These are phyloP conservation scores for Skeletonema costatum DNA, from an alignment of 108 stramenopile species.

Conservation along the genomic window DNA sequence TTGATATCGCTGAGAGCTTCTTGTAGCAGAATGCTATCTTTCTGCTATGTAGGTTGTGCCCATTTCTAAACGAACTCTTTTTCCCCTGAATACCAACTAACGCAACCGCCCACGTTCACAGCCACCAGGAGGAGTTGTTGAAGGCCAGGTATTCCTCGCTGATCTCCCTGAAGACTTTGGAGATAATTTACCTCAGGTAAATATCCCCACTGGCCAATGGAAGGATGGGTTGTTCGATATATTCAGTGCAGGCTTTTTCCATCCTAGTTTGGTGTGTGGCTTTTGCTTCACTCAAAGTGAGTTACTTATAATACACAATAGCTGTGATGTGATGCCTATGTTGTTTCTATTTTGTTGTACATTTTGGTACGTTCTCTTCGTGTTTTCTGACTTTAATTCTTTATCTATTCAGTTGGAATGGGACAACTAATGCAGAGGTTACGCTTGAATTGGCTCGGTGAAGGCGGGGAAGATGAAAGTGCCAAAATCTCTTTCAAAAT, in stretches of 20 bases:
- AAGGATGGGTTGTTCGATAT: constrained; percentile 79
- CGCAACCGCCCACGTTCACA: background rate
- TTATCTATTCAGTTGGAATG: constrained; percentile 53
- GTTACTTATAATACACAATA: background rate
- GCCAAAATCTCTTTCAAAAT: constrained; percentile 73
- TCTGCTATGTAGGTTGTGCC: background rate
- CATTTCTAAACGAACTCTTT: background rate
- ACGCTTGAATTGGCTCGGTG: constrained; percentile 82
- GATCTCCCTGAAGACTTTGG: constrained; percentile 57
- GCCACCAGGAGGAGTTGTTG: constrained; percentile 74
- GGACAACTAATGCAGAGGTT: constrained; percentile 85
- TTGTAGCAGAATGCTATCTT: background rate
- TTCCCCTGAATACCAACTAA: background rate
- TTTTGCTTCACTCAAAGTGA: constrained; percentile 67
- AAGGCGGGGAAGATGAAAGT: constrained; percentile 45
- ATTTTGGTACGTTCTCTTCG: background rate
- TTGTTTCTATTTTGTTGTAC: background rate
- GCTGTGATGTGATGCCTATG: background rate
- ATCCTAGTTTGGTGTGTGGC: constrained; percentile 74
- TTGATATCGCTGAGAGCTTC: background rate
- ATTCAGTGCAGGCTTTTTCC: constrained; percentile 61
- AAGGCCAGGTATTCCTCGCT: constrained; percentile 76
- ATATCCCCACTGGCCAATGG: constrained; percentile 79
- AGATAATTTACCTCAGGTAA: constrained; percentile 40
- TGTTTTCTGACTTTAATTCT: background rate